Base-by-base conservation (phyloP, 2,329 filamentous ascomycete genomes). In the Colletotrichum echinochloae region DNA sequence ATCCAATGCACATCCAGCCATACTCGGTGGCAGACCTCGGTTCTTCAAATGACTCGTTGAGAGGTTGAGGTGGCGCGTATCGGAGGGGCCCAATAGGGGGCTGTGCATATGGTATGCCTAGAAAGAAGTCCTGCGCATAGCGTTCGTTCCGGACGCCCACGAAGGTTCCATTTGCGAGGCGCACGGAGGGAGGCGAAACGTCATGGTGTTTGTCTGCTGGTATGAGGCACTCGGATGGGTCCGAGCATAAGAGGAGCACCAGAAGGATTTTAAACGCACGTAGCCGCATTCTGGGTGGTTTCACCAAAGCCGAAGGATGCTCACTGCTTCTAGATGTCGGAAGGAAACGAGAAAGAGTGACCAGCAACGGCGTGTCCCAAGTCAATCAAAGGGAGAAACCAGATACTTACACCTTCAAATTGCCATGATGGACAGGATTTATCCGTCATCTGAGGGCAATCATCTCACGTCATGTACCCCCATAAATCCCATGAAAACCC, bases 81-180 rank as follows among this genome's bases (percentile, higher is more conserved):
- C 90, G 86, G 28, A 91, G 82, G 0, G 81, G 75, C 0, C 87
- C 89, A 0, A 85, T 81, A 0, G 90, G 90, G 3, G 89, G 85
- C 70, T 90, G 80, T 1, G 90, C 89, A 74, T 87, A 92, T 1
- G 90, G 90, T 67, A 92, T 90, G 16, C 87, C 89, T 70, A 85
- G 84, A 80, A 91, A 92, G 30, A 81, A 83, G 66, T 92, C 89
- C 55, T 87, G 85, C 26, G 81, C 74, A 65, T 84, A 86, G 2
- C 76, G 69, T 0, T 79, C 54, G 51, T 80, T 81, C 65, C 80
- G 76, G 0, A 80, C 72, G 3, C 86, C 86, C 28, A 75, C 66
- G 70, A 86, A 86, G 0, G 85, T 68, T n/a, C 69, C 71, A 56
- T 72, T 63, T 41, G 56, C 49, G n/a, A 71, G 69, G 30, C 60